Evolutionary conservation across 345 rosid species (phyloP), one percentile per base, ranked within the genome.

Genomic region (Cochlearia excelsa): DNA sequence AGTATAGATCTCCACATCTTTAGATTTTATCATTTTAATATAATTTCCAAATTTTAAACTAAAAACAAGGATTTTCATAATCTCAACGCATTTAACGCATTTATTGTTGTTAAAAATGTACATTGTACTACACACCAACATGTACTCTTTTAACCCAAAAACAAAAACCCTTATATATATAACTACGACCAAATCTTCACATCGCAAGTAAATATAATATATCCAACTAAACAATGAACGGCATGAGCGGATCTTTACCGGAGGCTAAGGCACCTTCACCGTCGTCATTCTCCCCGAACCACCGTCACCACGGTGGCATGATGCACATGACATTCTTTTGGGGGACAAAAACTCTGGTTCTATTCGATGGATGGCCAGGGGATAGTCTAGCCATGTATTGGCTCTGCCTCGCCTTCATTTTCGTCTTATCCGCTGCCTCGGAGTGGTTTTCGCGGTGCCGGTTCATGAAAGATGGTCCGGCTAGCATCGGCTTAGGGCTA

Each of bases 321-420:
- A 43, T 48, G 71, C 92, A 74, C 60, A 74, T 41, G 77, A 50
- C 78, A 29, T 85, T 90, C 78, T 83, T 26, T 63, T 90, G 93
- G 95, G 90, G 97, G 1, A 81, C 74, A 56, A 75, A 57, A 37
- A 40, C 84, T 2, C 72, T 76, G 64, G 61, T 90, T 59, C 82
- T 85, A 51, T 90, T 90, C 70, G 57, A 75, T 1, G 80, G 87
- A 3, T 90, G 97, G 97, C 95, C 97, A 5, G 86, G 86, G 52
- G 71, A 76, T 1, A 75, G 51, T 66, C 35, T 72, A 0, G 76
- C 66, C 29, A 87, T 82, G 98, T 91, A 91, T 45, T 84, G 86
- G 2, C 7, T 74, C 49, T 84, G 87, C 3, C 57, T 87, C 48
- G 51, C 78, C 33, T 72, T 76, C 26, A 81, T 83, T 11, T 85